These are phyloP conservation scores for Trichoderma afroharzianum DNA, from an alignment of 2,329 filamentous ascomycete genomes.

Conservation along the genomic window DNA sequence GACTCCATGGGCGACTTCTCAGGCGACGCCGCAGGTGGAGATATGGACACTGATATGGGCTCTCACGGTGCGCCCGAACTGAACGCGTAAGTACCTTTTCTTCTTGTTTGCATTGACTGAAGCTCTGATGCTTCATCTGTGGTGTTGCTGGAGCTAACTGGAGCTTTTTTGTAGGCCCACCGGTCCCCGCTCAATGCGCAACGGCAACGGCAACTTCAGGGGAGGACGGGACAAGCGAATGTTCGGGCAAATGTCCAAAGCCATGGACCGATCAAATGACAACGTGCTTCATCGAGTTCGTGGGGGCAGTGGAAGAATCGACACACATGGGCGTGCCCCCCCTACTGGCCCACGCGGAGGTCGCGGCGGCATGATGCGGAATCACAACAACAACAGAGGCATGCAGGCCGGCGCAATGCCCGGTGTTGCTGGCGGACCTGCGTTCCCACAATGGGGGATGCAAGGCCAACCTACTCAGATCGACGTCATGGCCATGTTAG, in stretches of 20 bases:
- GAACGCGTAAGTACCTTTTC: slow-evolving; percentile 52
- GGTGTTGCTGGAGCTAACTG: background rate
- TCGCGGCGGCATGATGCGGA: slow-evolving; percentile 46
- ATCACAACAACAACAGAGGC: slow-evolving; percentile 43
- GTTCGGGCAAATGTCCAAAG: slow-evolving; percentile 78
- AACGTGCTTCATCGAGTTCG: slow-evolving; percentile 77
- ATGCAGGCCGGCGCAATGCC: background rate
- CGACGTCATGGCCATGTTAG: slow-evolving; percentile 70
- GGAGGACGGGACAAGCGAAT: slow-evolving; percentile 73
- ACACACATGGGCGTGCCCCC: slow-evolving; percentile 67
- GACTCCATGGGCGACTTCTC: slow-evolving; percentile 29
- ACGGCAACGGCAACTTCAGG: slow-evolving; percentile 47
- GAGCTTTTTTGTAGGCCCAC: slow-evolving; percentile 63
- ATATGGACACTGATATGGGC: slow-evolving; percentile 71
- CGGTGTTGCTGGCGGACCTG: slow-evolving; percentile 3
- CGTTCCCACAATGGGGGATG: slow-evolving; percentile 32
- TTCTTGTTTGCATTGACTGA: background rate
- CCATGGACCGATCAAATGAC: slow-evolving; percentile 74
- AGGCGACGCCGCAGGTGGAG: slow-evolving; percentile 34
- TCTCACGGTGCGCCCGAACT: slow-evolving; percentile 49
- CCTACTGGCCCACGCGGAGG: slow-evolving; percentile 67
- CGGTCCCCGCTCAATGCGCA: slow-evolving; percentile 92
- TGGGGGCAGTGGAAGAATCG: slow-evolving; percentile 75
- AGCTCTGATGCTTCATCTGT: background rate
- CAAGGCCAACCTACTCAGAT: slow-evolving; percentile 47